Conservation (phyloP, 176 grass and related monocot genomes). For the Secale cereale region DNA sequence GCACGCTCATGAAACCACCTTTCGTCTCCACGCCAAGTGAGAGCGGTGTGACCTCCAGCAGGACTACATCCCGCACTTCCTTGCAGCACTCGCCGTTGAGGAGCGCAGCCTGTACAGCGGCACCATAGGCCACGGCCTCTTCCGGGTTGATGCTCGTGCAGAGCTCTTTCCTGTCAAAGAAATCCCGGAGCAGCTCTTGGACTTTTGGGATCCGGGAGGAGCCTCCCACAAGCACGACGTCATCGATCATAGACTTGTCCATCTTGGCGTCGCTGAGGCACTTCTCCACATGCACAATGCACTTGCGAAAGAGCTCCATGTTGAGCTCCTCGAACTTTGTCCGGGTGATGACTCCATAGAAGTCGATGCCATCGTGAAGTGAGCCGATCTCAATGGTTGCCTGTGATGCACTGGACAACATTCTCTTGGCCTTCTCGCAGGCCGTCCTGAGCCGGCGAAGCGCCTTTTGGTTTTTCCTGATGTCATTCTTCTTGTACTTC, state of each 20-base stretch:
- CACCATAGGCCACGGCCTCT: constrained; percentile 67
- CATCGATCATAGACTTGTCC: constrained; percentile 56
- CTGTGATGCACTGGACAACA: not conserved
- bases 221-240: constrained; percentile 60
- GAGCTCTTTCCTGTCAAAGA: constrained; percentile 71
- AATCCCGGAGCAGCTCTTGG: constrained; percentile 58
- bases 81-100: not conserved
- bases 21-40: not conserved
- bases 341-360: constrained; percentile 55
- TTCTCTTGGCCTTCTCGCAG: not conserved
- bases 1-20: not conserved
- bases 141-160: constrained; percentile 87
- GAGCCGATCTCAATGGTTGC: constrained; percentile 56
- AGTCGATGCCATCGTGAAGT: constrained; percentile 53
- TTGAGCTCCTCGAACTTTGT: constrained; percentile 74
- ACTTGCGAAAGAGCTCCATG: constrained; percentile 72
- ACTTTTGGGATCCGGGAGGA: constrained; percentile 77
- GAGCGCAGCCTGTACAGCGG: constrained; percentile 31
- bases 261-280: constrained; percentile 68
- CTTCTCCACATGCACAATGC: constrained; percentile 73
- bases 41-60: not conserved
- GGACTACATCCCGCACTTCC: not conserved
- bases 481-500: not conserved
- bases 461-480: not conserved
- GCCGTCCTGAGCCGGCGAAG: not conserved